phyloP scores from a whole-genome alignment of 768 basidiomycete genomes.

The Strobilomyces confusus region DNA sequence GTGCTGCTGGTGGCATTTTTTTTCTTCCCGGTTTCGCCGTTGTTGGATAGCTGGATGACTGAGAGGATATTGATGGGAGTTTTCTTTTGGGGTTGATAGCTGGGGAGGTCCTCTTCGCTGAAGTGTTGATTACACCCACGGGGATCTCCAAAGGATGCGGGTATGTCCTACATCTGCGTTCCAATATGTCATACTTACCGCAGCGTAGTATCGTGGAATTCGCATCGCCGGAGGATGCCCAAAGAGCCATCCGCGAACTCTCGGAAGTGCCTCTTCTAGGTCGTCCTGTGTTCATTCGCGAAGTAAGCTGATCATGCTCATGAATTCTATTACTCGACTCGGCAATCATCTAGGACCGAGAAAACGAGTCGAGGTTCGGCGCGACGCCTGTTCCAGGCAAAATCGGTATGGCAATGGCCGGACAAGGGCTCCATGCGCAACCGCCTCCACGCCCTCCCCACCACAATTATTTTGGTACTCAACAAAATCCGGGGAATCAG shows the following conservation, averaged over 20 bases:
- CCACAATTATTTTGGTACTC: constrained; percentile 65
- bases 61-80: constrained; percentile 94
- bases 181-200: constrained; percentile 11
- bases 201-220: constrained; percentile 87
- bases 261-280: constrained; percentile 90
- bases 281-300: constrained; percentile 93
- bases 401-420: constrained; percentile 94
- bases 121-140: constrained; percentile 95
- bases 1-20: constrained; percentile 37
- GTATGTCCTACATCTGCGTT: constrained; percentile 47
- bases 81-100: constrained; percentile 91
- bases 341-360: constrained; percentile 72
- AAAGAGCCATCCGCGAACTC: constrained; percentile 84
- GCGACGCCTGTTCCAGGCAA: constrained; percentile 94
- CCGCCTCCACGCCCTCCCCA: constrained; percentile 82
- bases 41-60: constrained; percentile 47
- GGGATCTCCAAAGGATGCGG: constrained; percentile 99
- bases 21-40: constrained; percentile 39
- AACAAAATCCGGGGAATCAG: constrained; percentile 75
- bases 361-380: constrained; percentile 93
- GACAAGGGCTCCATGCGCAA: constrained; percentile 74
- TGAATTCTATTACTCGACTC: neutral
- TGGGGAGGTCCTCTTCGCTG: constrained; percentile 99
- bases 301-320: constrained; percentile 47
- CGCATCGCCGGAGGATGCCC: constrained; percentile 82